Base-by-base conservation (phyloP, 345 rosid species). In the Hypericum perforatum region DNA sequence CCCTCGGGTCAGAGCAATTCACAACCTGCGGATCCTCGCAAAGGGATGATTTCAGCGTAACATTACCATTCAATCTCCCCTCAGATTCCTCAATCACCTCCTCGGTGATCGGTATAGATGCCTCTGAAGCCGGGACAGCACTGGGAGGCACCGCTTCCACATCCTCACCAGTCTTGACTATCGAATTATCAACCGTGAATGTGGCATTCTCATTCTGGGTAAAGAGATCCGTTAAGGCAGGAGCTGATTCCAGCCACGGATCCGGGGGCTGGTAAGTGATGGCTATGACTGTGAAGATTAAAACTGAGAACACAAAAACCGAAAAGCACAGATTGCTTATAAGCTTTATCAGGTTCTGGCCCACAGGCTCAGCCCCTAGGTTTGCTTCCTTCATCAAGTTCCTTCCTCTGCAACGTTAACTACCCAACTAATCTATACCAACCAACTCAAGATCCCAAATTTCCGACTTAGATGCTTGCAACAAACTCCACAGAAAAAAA, bases 241-340 rank as follows among this genome's bases (percentile, higher is more conserved):
- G 95, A 59, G 96, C 94, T 6, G 97, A 83, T 56, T 92, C 84
- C 37, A 92, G 86, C 94, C 95, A 88, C 67, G 96, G 95, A 78
- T 88, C 95, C 58, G 90, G 95, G 5, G 98, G 98, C 62, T 88
- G 94, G 68, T 88, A 88, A 13, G 96, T 88, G 68, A 85, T 75
- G 59, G 96, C 96, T 59, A 88, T 76, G 44, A 78, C 86, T 2
- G 91, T 83, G 62, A 92, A 77, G 5, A 85, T 76, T 49, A 92
- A 75, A 45, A 92, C 96, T 7, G 84, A 61, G 82, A 91, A 74
- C 10, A 91, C 95, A 53, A 91, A 91, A 12, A 75, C 82, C n/a
- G 98, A 88, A 82, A 92, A 88, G 54, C 98, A 88, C 37, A 88
- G 71, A 70, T 85, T 92, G 78, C 86, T 85, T 47, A 85, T 92